Conservation (phyloP, 345 rosid genomes). For the Tarenaya hassleriana region DNA sequence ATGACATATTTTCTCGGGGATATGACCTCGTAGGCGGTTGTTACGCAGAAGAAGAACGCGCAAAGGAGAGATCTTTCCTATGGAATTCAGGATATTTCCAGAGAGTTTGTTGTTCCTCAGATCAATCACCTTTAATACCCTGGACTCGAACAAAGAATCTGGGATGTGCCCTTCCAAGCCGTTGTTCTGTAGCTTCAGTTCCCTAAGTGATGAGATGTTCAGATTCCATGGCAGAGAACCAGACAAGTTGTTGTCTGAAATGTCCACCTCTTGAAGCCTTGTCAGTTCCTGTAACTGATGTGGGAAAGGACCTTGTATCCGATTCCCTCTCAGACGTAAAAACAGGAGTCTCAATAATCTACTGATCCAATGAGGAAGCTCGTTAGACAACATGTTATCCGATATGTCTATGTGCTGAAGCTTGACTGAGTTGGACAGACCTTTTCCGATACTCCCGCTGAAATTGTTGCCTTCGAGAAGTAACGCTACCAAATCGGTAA, state of each 20-base stretch:
- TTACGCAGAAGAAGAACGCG: slow-evolving; percentile 59
- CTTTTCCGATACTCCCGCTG: slow-evolving; percentile 13
- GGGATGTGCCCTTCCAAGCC: slow-evolving; percentile 35
- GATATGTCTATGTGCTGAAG: slow-evolving; percentile 13
- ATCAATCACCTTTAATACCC: slow-evolving; percentile 43
- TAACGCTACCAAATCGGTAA: slow-evolving; percentile 8
- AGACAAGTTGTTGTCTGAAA: slow-evolving; percentile 49
- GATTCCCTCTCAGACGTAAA: slow-evolving; percentile 16
- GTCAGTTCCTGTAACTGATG: slow-evolving; percentile 47
- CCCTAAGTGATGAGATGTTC: slow-evolving; percentile 27
- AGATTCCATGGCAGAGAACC: slow-evolving; percentile 58
- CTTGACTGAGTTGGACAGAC: slow-evolving; percentile 2
- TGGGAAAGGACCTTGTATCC: slow-evolving; percentile 34
- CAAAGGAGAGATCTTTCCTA: slow-evolving; percentile 44
- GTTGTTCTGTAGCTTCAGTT: slow-evolving; percentile 22
- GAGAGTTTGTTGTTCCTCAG: slow-evolving; percentile 46
- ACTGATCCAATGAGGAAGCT: slow-evolving; percentile 14
- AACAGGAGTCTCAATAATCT: background rate
- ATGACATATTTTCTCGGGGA: slow-evolving; percentile 32
- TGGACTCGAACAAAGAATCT: slow-evolving; percentile 40
- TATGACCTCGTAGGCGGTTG: slow-evolving; percentile 38
- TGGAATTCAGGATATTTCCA: slow-evolving; percentile 37
- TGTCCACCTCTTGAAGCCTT: slow-evolving; percentile 42
- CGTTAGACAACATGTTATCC: slow-evolving; percentile 8
- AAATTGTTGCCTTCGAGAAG: slow-evolving; percentile 20